Evolutionary conservation across 805 yeast species (phyloP), one percentile per base, ranked within the genome.

Genomic region (Candida parachauliodes): DNA sequence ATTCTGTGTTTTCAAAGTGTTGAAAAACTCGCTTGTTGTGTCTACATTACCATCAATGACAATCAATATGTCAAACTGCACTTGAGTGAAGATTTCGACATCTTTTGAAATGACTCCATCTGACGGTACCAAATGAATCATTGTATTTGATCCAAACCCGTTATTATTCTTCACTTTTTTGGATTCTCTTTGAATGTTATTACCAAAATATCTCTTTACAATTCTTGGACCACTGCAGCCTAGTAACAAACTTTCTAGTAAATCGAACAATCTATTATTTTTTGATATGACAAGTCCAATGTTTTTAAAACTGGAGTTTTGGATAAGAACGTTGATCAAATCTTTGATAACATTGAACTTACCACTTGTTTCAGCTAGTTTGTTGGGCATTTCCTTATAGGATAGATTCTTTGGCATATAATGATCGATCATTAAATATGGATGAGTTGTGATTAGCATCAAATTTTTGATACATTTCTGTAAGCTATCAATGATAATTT

Each of bases 371-470:
- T 83, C 87, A 3, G 81, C 79, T 34, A 88, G 53, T 56, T 85
- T 76, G 32, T 62, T 64, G 6, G 93, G 85, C 41, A 80, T 76
- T 50, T 86, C 93, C 56, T 81, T 79, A 31, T 79, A 77, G 8
- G 76, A 72, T 43, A 86, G 65, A 43, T 81, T 79, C 58, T 82
- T 86, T 11, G 98, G 98, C 72, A 87, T 75, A 49, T 82, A 81
- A 55, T 89, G 95, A 41, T 81, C 81, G 37, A 91, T 86, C 36
- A 91, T 62, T 34, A 91, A 60, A 50, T 83, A 89, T 0, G 98
- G 98, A 61, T 91, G 98, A 0, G 91, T 78, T 17, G 94, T 79
- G 2, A 89, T 93, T 18, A 82, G 68, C 55, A 81, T 82, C 30
- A 89, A 77, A 60, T 89, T 88, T 41, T 75, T 60, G 42, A 86